Conservation (phyloP, 1,284 basidiomycete genomes). For the Tylopilus orsonianus region DNA sequence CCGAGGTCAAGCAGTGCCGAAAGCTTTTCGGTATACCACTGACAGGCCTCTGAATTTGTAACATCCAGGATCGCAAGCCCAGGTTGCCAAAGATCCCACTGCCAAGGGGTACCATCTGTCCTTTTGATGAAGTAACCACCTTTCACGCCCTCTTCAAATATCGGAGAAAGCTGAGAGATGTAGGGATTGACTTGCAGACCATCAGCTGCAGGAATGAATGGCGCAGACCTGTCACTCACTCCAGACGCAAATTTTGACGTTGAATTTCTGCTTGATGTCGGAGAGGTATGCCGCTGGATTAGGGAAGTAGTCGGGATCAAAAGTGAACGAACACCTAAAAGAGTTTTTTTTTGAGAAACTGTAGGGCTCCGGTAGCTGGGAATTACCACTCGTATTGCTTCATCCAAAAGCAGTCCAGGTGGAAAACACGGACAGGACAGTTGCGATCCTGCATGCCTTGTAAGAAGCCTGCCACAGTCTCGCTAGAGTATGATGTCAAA, state of each 20-base stretch:
- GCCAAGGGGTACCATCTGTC: slow-evolving; percentile 69
- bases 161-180: slow-evolving; percentile 65
- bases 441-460: slow-evolving; percentile 68
- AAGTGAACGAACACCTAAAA: slow-evolving; percentile 69
- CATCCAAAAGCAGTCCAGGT: slow-evolving; percentile 82
- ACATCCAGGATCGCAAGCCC: slow-evolving; percentile 69
- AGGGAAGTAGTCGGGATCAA: slow-evolving; percentile 75
- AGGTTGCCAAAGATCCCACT: slow-evolving; percentile 77
- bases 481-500: slow-evolving; percentile 65
- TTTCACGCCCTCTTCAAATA: slow-evolving; percentile 68
- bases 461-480: slow-evolving; percentile 68
- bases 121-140: slow-evolving; percentile 71
- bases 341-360: neutral
- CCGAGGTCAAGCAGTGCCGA: slow-evolving; percentile 63
- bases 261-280: slow-evolving; percentile 67
- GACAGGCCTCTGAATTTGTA: slow-evolving; percentile 67
- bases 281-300: slow-evolving; percentile 66
- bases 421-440: slow-evolving; percentile 74
- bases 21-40: slow-evolving; percentile 68
- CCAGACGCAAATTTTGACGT: slow-evolving; percentile 75
- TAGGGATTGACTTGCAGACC: slow-evolving; percentile 58
- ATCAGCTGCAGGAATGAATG: slow-evolving; percentile 4
- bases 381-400: slow-evolving; percentile 70
- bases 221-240: slow-evolving; percentile 41
- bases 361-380: neutral